A percentile compares a stretch with the other conserved stretches of the same genome.
These are phyloP conservation scores for Schizochytrium sp. DNA, from an alignment of 108 stramenopile genomes.

Conservation along the genomic window DNA sequence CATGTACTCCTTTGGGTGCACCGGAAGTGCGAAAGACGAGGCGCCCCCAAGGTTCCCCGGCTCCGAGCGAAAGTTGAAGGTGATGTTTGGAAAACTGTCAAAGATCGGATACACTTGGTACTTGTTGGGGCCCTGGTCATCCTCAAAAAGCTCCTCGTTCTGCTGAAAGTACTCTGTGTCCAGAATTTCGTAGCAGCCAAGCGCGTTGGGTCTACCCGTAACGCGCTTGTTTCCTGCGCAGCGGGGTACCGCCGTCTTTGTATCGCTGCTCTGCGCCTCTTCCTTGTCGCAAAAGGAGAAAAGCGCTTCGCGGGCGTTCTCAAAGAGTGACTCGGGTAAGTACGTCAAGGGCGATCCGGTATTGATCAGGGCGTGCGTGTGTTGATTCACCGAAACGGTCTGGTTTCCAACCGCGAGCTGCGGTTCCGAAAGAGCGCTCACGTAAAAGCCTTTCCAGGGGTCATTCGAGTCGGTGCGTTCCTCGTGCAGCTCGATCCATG, in stretches of 20 bases:
- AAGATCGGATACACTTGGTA: not conserved
- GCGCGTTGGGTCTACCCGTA: not conserved
- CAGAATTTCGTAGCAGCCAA: not conserved
- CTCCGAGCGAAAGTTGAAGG: not conserved
- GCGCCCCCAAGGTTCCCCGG: not conserved
- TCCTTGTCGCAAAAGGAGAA: not conserved
- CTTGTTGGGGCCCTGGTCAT: not conserved
- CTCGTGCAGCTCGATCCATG: not conserved
- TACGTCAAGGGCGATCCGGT: not conserved
- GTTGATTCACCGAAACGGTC: not conserved
- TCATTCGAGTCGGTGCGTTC: not conserved
- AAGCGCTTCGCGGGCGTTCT: not conserved
- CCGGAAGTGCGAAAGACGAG: not conserved
- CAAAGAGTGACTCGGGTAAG: not conserved
- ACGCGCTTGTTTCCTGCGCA: not conserved
- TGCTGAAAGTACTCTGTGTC: not conserved
- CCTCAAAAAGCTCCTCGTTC: not conserved
- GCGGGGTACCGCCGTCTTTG: not conserved
- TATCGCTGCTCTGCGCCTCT: not conserved
- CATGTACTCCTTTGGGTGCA: slow-evolving; percentile 18
- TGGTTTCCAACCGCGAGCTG: not conserved
- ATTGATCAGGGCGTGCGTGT: not conserved
- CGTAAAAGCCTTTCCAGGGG: not conserved
- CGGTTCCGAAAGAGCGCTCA: not conserved
- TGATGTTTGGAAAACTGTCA: not conserved